Conservation (phyloP, 176 grass and related monocot species). For the Canna indica region DNA sequence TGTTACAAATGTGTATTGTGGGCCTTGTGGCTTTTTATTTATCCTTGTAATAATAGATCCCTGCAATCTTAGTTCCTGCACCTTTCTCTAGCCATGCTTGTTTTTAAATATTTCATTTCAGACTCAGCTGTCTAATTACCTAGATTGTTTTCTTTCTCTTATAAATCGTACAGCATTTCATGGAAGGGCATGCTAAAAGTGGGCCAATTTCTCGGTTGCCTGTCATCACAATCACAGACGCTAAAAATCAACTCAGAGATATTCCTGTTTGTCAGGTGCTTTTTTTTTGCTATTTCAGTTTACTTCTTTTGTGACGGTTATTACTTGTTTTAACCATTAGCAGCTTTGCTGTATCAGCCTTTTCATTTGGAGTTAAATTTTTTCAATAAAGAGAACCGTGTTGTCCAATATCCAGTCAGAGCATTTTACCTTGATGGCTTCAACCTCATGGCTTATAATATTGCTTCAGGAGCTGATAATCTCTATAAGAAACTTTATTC, state of each 20-base stretch:
- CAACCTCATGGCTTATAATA: slow-evolving; percentile 92
- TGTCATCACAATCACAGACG: slow-evolving; percentile 83
- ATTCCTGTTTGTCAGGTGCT: slow-evolving; percentile 93
- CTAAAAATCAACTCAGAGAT: slow-evolving; percentile 72
- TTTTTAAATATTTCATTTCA: background rate
- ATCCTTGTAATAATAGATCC: background rate
- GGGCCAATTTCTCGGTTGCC: slow-evolving; percentile 88
- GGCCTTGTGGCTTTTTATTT: slow-evolving; percentile 1
- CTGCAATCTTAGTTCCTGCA: background rate
- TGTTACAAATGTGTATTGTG: too few relatives aligned
- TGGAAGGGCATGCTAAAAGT: slow-evolving; percentile 99
- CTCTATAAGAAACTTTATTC: slow-evolving; percentile 98
- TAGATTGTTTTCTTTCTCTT: too few relatives aligned
- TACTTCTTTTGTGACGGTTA: slow-evolving; percentile 11
- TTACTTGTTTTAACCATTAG: slow-evolving; percentile 23
- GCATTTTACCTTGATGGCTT: slow-evolving; percentile 95
- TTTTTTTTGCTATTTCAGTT: background rate
- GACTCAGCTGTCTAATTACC: background rate
- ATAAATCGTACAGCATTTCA: slow-evolving; percentile 58
- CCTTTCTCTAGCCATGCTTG: background rate
- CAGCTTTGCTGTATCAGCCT: slow-evolving; percentile 48
- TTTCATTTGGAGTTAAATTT: slow-evolving; percentile 97
- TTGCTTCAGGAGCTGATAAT: slow-evolving; percentile 90
- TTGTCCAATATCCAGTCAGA: slow-evolving; percentile 86
- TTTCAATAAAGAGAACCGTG: slow-evolving; percentile 86